Conservation (phyloP, 176 grass and related monocot genomes). For the Melocanna baccifera region DNA sequence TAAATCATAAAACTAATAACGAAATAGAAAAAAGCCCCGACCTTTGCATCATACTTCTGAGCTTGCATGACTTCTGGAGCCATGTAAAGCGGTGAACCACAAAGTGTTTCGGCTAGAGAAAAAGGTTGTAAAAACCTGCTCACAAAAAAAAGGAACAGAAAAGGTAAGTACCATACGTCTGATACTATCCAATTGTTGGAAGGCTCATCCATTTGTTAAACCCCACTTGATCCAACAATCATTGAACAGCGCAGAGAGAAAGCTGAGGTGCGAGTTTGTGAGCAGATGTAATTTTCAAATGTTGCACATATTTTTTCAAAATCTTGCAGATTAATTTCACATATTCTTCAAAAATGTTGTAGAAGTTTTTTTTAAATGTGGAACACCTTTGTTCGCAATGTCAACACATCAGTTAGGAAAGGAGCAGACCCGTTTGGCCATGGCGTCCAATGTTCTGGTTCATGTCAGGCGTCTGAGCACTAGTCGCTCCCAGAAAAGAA, state of each 20-base stretch:
- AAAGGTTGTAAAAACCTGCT: slow-evolving; percentile 57
- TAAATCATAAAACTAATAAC: neutral
- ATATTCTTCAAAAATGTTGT: neutral
- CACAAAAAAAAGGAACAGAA: slow-evolving; percentile 1
- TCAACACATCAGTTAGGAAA: slow-evolving; percentile 12
- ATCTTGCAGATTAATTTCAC: neutral
- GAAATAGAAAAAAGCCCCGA: slow-evolving; percentile 23
- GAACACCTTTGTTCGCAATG: neutral
- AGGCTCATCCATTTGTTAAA: neutral
- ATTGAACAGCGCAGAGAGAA: neutral
- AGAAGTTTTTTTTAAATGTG: neutral
- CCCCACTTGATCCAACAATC: slow-evolving; percentile 19
- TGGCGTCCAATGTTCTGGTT: neutral
- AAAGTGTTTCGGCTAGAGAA: slow-evolving; percentile 83
- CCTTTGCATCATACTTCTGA: slow-evolving; percentile 99
- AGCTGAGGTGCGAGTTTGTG: neutral
- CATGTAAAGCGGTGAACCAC: slow-evolving; percentile 99
- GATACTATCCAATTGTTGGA: neutral
- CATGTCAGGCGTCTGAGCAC: neutral
- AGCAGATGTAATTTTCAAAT: neutral
- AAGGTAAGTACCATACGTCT: slow-evolving; percentile 13
- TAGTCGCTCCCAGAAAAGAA: slow-evolving; percentile 16
- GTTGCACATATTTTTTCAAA: neutral
- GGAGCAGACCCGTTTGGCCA: neutral
- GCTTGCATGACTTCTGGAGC: slow-evolving; percentile 96